phyloP scores from a whole-genome alignment of 257 asterid species.

The Marsdenia floribunda region DNA sequence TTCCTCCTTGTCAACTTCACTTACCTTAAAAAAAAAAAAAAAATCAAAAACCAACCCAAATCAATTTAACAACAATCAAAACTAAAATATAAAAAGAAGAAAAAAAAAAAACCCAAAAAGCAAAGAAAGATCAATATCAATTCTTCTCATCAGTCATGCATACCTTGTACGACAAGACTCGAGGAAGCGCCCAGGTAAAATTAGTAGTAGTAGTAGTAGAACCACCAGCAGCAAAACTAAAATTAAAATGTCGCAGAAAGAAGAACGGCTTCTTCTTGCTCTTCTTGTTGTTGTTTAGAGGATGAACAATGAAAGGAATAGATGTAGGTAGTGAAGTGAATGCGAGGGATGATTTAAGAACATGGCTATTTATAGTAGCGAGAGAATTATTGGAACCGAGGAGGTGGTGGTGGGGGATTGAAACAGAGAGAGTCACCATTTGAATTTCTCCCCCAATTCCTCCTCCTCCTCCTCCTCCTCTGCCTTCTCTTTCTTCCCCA shows the following conservation, averaged over 20 bases:
- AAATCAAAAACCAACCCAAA: neutral
- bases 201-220: no score
- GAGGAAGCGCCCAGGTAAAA: neutral
- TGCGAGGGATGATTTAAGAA: neutral
- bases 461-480: no score
- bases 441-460: no score
- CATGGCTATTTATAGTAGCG: no score
- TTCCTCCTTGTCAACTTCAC: constrained; percentile 13
- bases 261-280: no score
- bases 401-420: no score
- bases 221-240: neutral
- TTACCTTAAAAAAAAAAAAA: constrained; percentile 6
- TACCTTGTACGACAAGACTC: constrained; percentile 17
- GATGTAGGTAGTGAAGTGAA: constrained; percentile 3
- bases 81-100: neutral
- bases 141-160: neutral
- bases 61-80: neutral
- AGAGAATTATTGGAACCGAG: no score
- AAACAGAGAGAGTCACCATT: no score
- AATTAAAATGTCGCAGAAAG: neutral
- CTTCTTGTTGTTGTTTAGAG: no score
- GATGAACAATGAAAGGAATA: neutral
- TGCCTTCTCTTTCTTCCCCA: no score
- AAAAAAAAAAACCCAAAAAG: no score
- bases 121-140: neutral